Evolutionary conservation across 345 rosid genomes (phyloP).

Genomic region (Arabis hirsuta): DNA sequence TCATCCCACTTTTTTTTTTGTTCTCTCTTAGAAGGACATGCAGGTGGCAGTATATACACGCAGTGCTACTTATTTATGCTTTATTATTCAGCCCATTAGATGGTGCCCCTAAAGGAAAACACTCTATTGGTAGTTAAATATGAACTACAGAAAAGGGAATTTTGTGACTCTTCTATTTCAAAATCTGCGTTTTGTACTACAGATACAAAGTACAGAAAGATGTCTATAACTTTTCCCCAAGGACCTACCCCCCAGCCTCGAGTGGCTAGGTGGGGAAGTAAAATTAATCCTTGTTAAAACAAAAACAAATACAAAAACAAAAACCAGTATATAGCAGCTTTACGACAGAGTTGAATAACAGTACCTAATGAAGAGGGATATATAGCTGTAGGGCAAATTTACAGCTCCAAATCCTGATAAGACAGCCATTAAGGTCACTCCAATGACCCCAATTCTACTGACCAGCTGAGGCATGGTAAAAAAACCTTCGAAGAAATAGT

Average conservation of each 20-base stretch:
- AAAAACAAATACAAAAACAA: not conserved
- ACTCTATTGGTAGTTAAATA: not conserved
- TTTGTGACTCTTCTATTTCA: too few species aligned
- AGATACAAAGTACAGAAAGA: too few species aligned
- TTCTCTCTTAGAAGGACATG: not conserved
- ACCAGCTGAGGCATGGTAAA: constrained; percentile 89
- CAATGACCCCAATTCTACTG: constrained; percentile 94
- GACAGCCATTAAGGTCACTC: constrained; percentile 94
- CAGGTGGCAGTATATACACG: constrained; percentile 18
- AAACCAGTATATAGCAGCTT: not conserved
- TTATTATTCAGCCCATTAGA: constrained; percentile 1
- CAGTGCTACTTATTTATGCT: constrained; percentile 11
- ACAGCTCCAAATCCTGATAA: constrained; percentile 96
- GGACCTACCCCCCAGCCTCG: too few species aligned
- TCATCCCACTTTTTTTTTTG: not conserved
- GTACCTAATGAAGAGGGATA: constrained; percentile 92
- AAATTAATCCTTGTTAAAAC: too few species aligned
- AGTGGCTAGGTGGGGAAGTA: too few species aligned
- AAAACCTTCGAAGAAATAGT: constrained; percentile 60
- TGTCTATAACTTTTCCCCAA: too few species aligned
- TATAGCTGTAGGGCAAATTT: constrained; percentile 90
- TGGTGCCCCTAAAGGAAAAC: not conserved
- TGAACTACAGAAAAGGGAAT: not conserved
- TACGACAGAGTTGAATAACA: constrained; percentile 4
- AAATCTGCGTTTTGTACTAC: too few species aligned